Evolutionary conservation across 2,329 filamentous ascomycete genomes (phyloP).

Genomic region (Blumeria hordei): DNA sequence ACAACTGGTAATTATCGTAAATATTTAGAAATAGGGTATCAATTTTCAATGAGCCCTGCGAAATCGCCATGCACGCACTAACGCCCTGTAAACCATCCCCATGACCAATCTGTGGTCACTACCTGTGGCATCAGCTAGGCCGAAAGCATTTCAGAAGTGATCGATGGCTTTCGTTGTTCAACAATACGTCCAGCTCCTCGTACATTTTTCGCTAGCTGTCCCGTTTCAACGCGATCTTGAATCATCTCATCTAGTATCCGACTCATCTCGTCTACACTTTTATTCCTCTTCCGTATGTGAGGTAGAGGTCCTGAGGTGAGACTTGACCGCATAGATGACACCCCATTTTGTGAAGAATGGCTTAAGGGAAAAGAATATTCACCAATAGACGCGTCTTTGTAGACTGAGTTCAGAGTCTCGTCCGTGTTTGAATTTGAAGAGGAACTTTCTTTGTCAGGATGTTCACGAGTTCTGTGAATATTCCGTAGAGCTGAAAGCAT

Average conservation of each 20-base stretch:
- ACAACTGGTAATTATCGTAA: too few relatives aligned
- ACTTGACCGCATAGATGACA: conserved; percentile 3
- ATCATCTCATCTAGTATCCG: conserved; percentile 93
- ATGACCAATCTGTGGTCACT: too few relatives aligned
- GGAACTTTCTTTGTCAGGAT: conserved; percentile 32
- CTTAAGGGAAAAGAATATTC: conserved; percentile 7
- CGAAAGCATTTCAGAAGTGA: too few relatives aligned
- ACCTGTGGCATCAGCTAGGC: too few relatives aligned
- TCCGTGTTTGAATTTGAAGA: conserved; percentile 6
- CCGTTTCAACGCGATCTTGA: conserved; percentile 58
- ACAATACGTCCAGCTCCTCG: neutral
- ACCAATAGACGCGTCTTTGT: conserved; percentile 11
- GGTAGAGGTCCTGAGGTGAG: conserved; percentile 2
- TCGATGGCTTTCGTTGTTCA: neutral
- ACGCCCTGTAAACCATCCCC: too few relatives aligned
- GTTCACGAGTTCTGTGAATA: conserved; percentile 65
- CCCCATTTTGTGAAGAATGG: conserved; percentile 5
- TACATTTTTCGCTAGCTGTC: conserved; percentile 21
- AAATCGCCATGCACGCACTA: too few relatives aligned
- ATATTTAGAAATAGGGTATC: too few relatives aligned
- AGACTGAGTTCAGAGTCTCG: conserved; percentile 13
- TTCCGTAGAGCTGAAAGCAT: conserved; percentile 76
- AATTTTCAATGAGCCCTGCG: too few relatives aligned
- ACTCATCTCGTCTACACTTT: conserved; percentile 78
- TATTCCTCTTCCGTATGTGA: conserved; percentile 16